Evolutionary conservation across 768 basidiomycete genomes (phyloP).

Genomic region (Chalciporus piperatus): DNA sequence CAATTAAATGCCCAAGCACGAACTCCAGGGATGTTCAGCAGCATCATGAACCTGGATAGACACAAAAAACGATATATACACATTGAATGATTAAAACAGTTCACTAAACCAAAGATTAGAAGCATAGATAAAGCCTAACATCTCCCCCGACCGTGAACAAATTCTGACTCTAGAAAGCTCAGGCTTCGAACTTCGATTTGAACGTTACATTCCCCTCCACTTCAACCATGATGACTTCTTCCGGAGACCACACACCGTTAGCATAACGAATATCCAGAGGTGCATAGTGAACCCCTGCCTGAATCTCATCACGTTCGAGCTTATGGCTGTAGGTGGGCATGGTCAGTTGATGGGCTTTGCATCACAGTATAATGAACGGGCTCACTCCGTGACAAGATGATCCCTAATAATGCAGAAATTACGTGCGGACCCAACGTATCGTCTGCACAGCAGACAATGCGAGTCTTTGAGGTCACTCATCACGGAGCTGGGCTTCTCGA

Average conservation of each 20-base stretch:
- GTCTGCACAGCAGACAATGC: conserved; percentile 10
- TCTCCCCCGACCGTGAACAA: not conserved
- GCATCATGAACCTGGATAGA: too few relatives aligned
- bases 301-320: not conserved
- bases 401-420: not conserved
- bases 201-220: not conserved
- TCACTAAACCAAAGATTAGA: not conserved
- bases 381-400: not conserved
- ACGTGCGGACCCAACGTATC: not conserved
- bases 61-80: too few relatives aligned
- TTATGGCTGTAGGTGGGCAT: not conserved
- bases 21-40: too few relatives aligned
- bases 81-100: not conserved
- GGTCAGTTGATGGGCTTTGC: not conserved
- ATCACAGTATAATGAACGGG: not conserved
- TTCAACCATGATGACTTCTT: not conserved
- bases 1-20: too few relatives aligned
- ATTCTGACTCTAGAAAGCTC: not conserved
- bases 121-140: too few relatives aligned
- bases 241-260: not conserved
- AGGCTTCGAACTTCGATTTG: not conserved
- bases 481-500: conserved; percentile 2
- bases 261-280: not conserved
- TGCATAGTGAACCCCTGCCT: not conserved
- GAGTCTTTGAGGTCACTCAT: not conserved